Percentiles rank a stretch among this genome's conserved stretches.
Conservation (phyloP, 345 rosid species). For the Populus alba region DNA sequence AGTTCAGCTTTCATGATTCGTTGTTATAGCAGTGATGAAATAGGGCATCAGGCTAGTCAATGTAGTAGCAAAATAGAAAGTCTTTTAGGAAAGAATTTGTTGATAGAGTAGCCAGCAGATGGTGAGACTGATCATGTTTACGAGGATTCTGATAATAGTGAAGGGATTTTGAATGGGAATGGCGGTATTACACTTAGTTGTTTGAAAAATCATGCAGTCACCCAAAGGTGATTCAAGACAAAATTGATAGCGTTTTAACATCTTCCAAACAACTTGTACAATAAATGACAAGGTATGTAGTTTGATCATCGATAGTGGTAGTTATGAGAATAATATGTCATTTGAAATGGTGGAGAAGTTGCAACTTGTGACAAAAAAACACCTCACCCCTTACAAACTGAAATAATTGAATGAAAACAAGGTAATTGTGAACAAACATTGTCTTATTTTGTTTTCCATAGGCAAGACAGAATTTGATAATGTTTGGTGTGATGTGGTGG, state of each 20-base stretch:
- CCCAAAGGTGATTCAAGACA: not conserved
- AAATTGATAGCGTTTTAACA: not conserved
- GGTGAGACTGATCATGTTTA: not conserved
- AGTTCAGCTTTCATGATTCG: not conserved
- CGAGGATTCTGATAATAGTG: too few species aligned
- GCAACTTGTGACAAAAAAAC: not conserved
- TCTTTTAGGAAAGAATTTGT: too few species aligned
- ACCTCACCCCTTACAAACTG: not conserved
- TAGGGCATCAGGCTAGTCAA: not conserved
- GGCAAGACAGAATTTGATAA: too few species aligned
- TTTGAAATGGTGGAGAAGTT: not conserved
- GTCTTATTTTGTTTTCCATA: not conserved
- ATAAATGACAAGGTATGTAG: not conserved
- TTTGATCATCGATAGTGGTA: not conserved
- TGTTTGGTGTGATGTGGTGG: not conserved
- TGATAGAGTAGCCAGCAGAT: too few species aligned
- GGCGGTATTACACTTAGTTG: not conserved
- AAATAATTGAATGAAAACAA: too few species aligned
- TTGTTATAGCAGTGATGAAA: not conserved
- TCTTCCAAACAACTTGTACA: not conserved
- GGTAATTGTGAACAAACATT: not conserved
- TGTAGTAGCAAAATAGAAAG: not conserved
- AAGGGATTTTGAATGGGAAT: not conserved
- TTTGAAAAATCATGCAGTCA: not conserved
- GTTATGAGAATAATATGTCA: not conserved